Evolutionary conservation across 306 rosid species (phyloP), one percentile per base, ranked within the genome.

Genomic region (Acacia crassicarpa): DNA sequence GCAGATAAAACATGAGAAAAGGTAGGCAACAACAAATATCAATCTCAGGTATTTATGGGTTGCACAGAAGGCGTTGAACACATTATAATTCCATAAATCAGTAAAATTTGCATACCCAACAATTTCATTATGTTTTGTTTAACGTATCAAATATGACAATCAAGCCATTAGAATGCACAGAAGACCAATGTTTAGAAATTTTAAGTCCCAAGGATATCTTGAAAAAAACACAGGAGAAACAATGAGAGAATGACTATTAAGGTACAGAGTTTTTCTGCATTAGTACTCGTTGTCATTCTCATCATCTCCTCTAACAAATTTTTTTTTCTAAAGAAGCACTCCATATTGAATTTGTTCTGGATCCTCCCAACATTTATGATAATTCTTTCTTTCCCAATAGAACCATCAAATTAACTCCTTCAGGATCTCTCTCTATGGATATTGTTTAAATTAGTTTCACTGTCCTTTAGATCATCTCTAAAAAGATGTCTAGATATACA

Each of bases 281-380:
- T 44, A 43, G 80, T 49, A 16, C 62, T 48, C 40, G n/a, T 48
- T 35, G 72, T 68, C 46, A 59, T 45, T 49, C 38, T 14, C 70
- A 73, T 33, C 41, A 38, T 51, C 75, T n/a, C 35, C 56, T 44
- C 41, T 14, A 41, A 23, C n/a, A 14, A 44, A 13, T 30, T 10
- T 49, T 32, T 49, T 32, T 62, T 79, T 53, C 51, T 58, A 30
- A 40, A 48, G 19, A 77, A 38, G 56, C 59, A 53, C 65, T 46
- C 35, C 71, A 45, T 40, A 59, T 7, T 38, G 41, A 56, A 53
- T 59, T 58, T 76, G 51, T 80, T 30, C 70, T 33, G 22, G 46
- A 73, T 46, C 74, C 71, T 67, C 68, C 75, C 63, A 71, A 72
- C 54, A 69, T 59, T 65, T 46, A 79, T 78, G 63, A 78, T 51